phyloP scores from a whole-genome alignment of 441 rosid genomes.

The Aquilaria agallochum region DNA sequence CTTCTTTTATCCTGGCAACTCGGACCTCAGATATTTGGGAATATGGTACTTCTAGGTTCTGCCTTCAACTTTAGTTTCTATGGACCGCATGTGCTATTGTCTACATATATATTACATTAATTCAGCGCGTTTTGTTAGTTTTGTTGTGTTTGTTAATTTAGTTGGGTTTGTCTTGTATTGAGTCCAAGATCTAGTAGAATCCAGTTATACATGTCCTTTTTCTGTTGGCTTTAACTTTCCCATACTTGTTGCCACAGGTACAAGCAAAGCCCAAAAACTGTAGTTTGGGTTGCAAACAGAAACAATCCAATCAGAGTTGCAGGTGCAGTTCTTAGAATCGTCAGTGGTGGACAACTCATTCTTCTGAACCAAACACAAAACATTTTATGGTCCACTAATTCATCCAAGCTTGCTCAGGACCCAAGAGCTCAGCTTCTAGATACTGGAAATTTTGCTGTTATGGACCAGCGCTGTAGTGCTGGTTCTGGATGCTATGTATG shows the following conservation, averaged over 20 bases:
- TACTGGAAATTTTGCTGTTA: slow-evolving; percentile 29
- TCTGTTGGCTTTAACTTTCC: too few species aligned
- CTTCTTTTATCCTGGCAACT: slow-evolving; percentile 12
- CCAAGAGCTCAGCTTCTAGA: slow-evolving; percentile 20
- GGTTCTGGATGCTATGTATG: slow-evolving; percentile 12
- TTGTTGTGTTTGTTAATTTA: too few species aligned
- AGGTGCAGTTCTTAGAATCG: slow-evolving; percentile 10
- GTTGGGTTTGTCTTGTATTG: too few species aligned
- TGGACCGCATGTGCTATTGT: too few species aligned
- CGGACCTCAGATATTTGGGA: slow-evolving; percentile 5
- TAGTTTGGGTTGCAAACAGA: slow-evolving; percentile 21
- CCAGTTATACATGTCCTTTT: too few species aligned
- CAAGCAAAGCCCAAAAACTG: neutral
- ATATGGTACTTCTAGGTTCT: slow-evolving; percentile 15
- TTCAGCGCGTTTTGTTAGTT: too few species aligned
- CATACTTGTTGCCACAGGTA: too few species aligned
- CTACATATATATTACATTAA: too few species aligned
- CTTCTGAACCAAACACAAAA: neutral
- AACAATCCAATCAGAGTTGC: slow-evolving; percentile 4
- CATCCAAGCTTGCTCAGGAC: slow-evolving; percentile 1
- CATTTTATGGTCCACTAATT: slow-evolving; percentile 8
- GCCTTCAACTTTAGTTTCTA: too few species aligned
- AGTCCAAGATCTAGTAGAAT: too few species aligned
- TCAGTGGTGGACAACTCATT: neutral
- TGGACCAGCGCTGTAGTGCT: slow-evolving; percentile 2